Evolutionary conservation across 1,139 yeast genomes (phyloP), one percentile per base, ranked within the genome.

Genomic region (Diutina catenulata): DNA sequence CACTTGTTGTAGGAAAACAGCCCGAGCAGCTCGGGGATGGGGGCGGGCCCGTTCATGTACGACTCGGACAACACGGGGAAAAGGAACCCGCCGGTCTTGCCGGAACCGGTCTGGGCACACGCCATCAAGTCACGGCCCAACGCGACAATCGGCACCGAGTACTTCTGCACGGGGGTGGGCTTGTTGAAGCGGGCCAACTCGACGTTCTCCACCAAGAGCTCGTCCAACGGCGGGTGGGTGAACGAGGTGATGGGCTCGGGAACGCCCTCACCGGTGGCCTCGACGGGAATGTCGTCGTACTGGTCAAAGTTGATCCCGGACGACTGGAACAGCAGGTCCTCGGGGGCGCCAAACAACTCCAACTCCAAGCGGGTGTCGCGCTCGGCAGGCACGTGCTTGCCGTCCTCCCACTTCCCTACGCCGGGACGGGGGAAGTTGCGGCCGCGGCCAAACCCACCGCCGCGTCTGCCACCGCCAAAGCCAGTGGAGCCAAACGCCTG

Each of bases 71-170:
- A 74, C 43, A 93, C 95, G 48, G 99, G 99, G 83, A 91, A 91
- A 57, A 91, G 72, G 74, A 91, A 91, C 49, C 98, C 99, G 73
- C 98, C 49, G 20, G 99, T 91, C 71, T 91, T 91, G 76, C 99
- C 99, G 42, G 97, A 88, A 83, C 93, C 97, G 52, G 98, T 91
- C 71, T 91, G 98, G 46, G 98, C 98, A 79, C 98, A 91, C 36
- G 98, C 98, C 98, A 91, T 91, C 67, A 91, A 78, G 65, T 91
- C 99, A 69, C 98, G 80, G 53, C 95, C 94, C 40, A 70, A 78
- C 43, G 94, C 87, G 49, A 93, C 95, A 53, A 93, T 91, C 47
- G 99, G 98, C 49, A 91, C 86, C 38, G 98, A 91, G 71, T 91
- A 91, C 66, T 91, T 91, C 63, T 91, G 99, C 42, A 91, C 99